Conservation (phyloP, 2,329 filamentous ascomycete genomes). For the Trichoderma gracile region DNA sequence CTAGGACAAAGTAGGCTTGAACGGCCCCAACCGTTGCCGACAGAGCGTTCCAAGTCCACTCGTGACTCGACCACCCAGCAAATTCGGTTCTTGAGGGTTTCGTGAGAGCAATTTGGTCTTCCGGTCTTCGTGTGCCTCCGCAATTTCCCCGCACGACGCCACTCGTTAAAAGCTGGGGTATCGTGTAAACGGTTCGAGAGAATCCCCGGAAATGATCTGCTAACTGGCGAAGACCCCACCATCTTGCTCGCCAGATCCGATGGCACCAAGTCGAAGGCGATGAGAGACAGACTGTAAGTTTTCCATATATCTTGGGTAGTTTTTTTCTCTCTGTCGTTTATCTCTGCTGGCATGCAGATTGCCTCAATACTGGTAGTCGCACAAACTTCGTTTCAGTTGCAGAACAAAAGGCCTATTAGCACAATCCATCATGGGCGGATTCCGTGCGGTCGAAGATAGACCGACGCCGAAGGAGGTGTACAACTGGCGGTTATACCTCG, state of each 20-base stretch:
- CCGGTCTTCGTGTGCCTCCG: not conserved
- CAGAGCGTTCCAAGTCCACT: not conserved
- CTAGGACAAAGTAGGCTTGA: not conserved
- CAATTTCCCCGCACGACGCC: constrained; percentile 15
- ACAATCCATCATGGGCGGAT: constrained; percentile 37
- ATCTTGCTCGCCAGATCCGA: constrained; percentile 18
- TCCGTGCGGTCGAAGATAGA: constrained; percentile 54
- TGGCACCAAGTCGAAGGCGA: constrained; percentile 2
- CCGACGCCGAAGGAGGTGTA: constrained; percentile 58
- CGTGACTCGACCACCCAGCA: not conserved
- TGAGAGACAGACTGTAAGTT: constrained; percentile 1
- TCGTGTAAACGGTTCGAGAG: not conserved
- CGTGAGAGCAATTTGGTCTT: not conserved
- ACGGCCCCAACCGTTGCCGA: not conserved
- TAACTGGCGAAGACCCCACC: constrained; percentile 19
- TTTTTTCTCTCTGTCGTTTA: not conserved
- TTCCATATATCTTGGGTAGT: constrained; percentile 9
- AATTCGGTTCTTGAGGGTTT: not conserved
- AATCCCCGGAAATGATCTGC: constrained; percentile 1
- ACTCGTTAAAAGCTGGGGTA: constrained; percentile 15
- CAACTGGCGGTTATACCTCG: constrained; percentile 52
- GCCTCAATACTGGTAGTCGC: not conserved
- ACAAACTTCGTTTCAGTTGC: not conserved
- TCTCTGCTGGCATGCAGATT: not conserved
- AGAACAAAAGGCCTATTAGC: not conserved